Conservation (phyloP, 495 filamentous ascomycete genomes). For the Chaetomidium leptoderma region DNA sequence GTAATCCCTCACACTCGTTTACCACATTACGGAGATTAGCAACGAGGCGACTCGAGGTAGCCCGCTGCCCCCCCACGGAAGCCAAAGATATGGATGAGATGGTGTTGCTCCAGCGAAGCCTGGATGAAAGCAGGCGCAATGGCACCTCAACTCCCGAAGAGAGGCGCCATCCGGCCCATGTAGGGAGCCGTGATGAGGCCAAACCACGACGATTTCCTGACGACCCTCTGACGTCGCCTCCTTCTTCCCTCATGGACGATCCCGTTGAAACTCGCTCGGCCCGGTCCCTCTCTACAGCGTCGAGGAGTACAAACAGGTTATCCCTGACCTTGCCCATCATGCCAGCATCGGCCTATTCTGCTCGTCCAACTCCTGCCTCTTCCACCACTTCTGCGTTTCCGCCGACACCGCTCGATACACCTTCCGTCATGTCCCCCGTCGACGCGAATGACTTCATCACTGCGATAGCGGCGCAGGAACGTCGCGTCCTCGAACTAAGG, state of each 20-base stretch:
- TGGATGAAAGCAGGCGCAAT: constrained; percentile 28
- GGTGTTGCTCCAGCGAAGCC: constrained; percentile 28
- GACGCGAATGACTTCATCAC: constrained; percentile 78
- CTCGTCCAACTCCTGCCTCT: constrained; percentile 43
- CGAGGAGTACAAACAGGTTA: constrained; percentile 65
- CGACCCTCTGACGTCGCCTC: constrained; percentile 24
- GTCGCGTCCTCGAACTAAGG: constrained; percentile 83
- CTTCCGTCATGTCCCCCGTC: constrained; percentile 47
- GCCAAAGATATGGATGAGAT: constrained; percentile 26
- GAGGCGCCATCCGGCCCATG: constrained; percentile 16
- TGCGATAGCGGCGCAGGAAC: constrained; percentile 85
- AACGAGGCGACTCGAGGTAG: constrained; percentile 11
- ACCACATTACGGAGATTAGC: constrained; percentile 1
- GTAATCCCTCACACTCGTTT: constrained; percentile 26
- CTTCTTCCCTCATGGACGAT: constrained; percentile 22
- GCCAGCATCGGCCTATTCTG: constrained; percentile 37
- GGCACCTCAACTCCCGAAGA: constrained; percentile 17
- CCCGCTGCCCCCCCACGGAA: constrained; percentile 5
- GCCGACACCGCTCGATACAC: constrained; percentile 44
- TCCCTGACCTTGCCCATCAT: constrained; percentile 76
- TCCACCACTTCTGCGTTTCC: constrained; percentile 41
- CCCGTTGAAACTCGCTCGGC: constrained; percentile 45
- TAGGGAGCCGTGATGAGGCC: constrained; percentile 18
- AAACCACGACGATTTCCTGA: constrained; percentile 23
- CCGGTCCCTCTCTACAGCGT: constrained; percentile 51